phyloP scores from a whole-genome alignment of 179 eudicot species.

The Amaranthus tricolor region DNA sequence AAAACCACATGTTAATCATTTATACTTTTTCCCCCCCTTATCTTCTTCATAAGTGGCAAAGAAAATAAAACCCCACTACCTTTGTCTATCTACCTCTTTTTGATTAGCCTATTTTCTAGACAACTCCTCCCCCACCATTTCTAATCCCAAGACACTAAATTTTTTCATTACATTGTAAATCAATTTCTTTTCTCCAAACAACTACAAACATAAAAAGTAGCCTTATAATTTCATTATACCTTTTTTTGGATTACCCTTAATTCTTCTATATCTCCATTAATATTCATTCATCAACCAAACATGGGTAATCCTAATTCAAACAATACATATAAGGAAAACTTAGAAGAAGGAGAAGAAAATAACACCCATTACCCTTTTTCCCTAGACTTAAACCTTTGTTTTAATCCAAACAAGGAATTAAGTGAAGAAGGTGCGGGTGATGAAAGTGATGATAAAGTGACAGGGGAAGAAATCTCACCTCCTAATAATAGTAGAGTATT shows the following conservation, averaged over 20 bases:
- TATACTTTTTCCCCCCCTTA: slow-evolving; percentile 20
- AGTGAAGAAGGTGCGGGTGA: background rate
- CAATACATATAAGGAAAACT: too few relatives aligned
- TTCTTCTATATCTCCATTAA: too few relatives aligned
- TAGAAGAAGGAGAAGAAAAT: background rate
- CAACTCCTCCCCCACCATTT: slow-evolving; percentile 6
- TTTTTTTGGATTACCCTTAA: background rate
- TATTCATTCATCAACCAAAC: background rate
- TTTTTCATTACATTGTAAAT: too few relatives aligned
- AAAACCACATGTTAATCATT: slow-evolving; percentile 10
- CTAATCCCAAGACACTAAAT: too few relatives aligned
- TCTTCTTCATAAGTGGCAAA: slow-evolving; percentile 27
- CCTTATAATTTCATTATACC: background rate
- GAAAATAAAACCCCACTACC: slow-evolving; percentile 5
- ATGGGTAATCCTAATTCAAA: slow-evolving; percentile 8
- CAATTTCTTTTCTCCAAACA: too few relatives aligned
- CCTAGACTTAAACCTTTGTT: slow-evolving; percentile 27
- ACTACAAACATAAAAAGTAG: too few relatives aligned
- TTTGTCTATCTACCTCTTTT: background rate
- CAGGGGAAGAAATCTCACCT: background rate
- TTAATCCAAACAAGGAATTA: slow-evolving; percentile 8
- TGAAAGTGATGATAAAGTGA: slow-evolving; percentile 11
- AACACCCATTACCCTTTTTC: background rate
- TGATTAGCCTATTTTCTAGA: background rate
- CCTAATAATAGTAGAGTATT: slow-evolving; percentile 23